Evolutionary conservation across 495 filamentous ascomycete species (phyloP).

Genomic region (Aspergillus heteromorphus): DNA sequence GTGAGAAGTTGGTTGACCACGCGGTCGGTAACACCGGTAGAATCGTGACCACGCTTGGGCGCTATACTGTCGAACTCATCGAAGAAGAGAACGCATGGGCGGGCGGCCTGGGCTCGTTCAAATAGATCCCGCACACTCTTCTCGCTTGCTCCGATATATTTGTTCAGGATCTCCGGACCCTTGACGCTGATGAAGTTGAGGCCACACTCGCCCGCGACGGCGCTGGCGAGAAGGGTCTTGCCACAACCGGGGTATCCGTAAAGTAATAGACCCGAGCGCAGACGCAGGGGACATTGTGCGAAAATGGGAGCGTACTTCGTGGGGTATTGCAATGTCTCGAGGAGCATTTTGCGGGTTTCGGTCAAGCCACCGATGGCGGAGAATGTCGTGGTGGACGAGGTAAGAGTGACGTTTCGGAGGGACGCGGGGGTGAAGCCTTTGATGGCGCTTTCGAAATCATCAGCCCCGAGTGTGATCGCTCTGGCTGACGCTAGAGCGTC

Average conservation of each 20-base stretch:
- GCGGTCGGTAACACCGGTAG: conserved; percentile 94
- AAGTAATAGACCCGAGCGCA: conserved; percentile 84
- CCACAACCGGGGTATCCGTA: conserved; percentile 96
- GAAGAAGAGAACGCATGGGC: conserved; percentile 92
- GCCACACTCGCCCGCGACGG: conserved; percentile 92
- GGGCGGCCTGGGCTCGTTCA: conserved; percentile 81
- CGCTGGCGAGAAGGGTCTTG: conserved; percentile 88
- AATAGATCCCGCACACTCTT: conserved; percentile 94
- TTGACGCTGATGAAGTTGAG: conserved; percentile 98
- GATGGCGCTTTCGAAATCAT: conserved; percentile 77
- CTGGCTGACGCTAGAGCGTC: conserved; percentile 28
- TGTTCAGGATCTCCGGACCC: conserved; percentile 95
- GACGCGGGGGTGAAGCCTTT: conserved; percentile 92
- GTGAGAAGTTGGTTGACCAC: conserved; percentile 97
- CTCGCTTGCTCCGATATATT: conserved; percentile 95
- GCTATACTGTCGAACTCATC: conserved; percentile 98
- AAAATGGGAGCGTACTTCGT: conserved; percentile 98
- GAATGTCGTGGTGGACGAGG: conserved; percentile 83
- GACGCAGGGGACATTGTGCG: conserved; percentile 83
- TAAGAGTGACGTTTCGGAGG: conserved; percentile 87
- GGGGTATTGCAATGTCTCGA: conserved; percentile 94
- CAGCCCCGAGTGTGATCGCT: conserved; percentile 55
- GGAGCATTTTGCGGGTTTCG: conserved; percentile 74
- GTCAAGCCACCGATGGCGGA: conserved; percentile 84
- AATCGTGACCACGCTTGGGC: conserved; percentile 93